A percentile compares a stretch with the other conserved stretches of the same genome.
phyloP scores from a whole-genome alignment of 768 basidiomycete species.

The Xanthoconium purpureum region DNA sequence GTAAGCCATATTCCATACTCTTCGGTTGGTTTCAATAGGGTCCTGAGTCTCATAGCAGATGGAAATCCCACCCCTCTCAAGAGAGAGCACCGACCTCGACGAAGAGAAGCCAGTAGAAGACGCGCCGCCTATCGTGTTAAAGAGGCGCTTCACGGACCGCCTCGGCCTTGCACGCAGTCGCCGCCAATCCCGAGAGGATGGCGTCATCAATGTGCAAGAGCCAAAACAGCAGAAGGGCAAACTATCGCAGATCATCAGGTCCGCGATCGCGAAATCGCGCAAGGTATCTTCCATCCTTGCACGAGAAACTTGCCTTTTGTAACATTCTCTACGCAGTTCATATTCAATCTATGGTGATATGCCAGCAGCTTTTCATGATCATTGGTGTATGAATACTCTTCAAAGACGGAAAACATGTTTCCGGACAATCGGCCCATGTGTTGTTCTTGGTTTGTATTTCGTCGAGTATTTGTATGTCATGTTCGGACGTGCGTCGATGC shows the following conservation, averaged over 20 bases:
- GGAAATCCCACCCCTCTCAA: neutral
- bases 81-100: slow-evolving; percentile 7
- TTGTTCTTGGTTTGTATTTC: slow-evolving; percentile 18
- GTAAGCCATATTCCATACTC: slow-evolving; percentile 11
- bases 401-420: neutral
- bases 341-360: slow-evolving; percentile 21
- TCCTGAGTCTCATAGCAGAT: slow-evolving; percentile 13
- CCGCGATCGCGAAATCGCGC: slow-evolving; percentile 20
- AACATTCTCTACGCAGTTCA: slow-evolving; percentile 20
- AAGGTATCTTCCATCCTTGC: slow-evolving; percentile 19
- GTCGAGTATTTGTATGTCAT: slow-evolving; percentile 23
- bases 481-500: slow-evolving; percentile 5
- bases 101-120: slow-evolving; percentile 1
- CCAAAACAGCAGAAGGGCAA: slow-evolving; percentile 10
- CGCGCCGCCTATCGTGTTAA: slow-evolving; percentile 5
- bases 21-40: neutral
- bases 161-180: slow-evolving; percentile 4
- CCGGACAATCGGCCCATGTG: slow-evolving; percentile 9
- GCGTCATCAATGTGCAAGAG: slow-evolving; percentile 6
- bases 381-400: neutral
- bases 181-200: neutral
- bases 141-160: slow-evolving; percentile 4
- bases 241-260: slow-evolving; percentile 19
- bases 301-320: slow-evolving; percentile 19
- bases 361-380: slow-evolving; percentile 1